These are phyloP conservation scores for Neurospora sp. DNA, from an alignment of 2,329 filamentous ascomycete species.

Conservation along the genomic window DNA sequence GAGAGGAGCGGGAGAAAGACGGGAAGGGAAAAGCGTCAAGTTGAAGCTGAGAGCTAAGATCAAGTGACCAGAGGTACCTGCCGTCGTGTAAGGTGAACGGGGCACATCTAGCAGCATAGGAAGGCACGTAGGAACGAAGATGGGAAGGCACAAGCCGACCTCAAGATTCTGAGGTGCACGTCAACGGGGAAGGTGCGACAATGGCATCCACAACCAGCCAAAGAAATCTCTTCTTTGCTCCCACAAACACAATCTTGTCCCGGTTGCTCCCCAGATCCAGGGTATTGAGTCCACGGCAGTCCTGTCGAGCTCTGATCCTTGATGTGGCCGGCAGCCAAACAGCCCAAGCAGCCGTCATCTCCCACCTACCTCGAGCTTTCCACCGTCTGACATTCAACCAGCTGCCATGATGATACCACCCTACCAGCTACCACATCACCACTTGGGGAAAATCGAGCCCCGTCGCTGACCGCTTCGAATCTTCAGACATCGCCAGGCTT, in stretches of 20 bases:
- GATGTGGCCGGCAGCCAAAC: background rate
- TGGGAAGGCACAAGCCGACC: background rate
- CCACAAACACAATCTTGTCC: background rate
- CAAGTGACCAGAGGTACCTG: background rate
- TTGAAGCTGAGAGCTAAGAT: background rate
- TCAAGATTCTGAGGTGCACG: background rate
- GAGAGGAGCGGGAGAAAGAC: background rate
- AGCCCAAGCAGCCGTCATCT: background rate
- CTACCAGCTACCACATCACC: background rate
- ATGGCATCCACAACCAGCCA: background rate
- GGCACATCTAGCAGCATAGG: background rate
- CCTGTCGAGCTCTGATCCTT: background rate
- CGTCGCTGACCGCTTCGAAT: background rate
- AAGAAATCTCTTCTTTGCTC: background rate
- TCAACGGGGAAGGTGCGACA: background rate
- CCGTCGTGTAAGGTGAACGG: background rate
- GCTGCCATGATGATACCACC: background rate
- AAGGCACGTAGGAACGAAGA: background rate
- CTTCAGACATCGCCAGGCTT: background rate
- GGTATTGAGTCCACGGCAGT: background rate
- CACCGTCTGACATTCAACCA: background rate
- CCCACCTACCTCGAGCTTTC: background rate
- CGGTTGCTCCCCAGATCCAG: background rate
- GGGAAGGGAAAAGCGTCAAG: background rate
- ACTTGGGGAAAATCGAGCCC: background rate